These are phyloP conservation scores for Mycosphaerelloides madeirae DNA, from an alignment of 2,329 filamentous ascomycete species.

Conservation along the genomic window DNA sequence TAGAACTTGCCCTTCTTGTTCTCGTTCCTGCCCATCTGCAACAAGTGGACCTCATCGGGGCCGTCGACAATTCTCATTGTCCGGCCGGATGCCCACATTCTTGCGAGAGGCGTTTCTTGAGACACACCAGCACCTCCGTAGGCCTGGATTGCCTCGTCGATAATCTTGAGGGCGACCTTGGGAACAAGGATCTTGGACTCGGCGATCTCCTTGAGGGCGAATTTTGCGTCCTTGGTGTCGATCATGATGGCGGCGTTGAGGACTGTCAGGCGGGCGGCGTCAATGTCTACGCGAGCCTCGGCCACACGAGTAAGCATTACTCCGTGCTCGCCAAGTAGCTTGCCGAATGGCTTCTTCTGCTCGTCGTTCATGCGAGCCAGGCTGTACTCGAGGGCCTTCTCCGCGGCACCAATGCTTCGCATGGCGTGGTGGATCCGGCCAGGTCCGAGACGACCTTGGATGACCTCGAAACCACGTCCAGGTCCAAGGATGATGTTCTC, in stretches of 20 bases:
- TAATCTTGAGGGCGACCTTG: constrained; percentile 72
- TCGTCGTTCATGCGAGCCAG: constrained; percentile 91
- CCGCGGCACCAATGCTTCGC: constrained; percentile 85
- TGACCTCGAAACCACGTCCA: constrained; percentile 94
- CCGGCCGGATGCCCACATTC: constrained; percentile 35
- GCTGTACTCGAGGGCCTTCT: constrained; percentile 91
- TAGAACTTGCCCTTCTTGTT: constrained; percentile 59
- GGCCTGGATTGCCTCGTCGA: constrained; percentile 81
- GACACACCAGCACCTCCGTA: constrained; percentile 86
- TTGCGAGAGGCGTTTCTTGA: constrained; percentile 87
- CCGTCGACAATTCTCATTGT: constrained; percentile 57
- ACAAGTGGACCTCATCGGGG: constrained; percentile 87
- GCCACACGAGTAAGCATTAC: constrained; percentile 95
- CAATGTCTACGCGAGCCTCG: constrained; percentile 86
- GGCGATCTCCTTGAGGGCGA: constrained; percentile 86
- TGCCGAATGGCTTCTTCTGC: constrained; percentile 84
- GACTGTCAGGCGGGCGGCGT: constrained; percentile 81
- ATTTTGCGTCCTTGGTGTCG: constrained; percentile 82
- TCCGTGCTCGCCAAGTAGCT: constrained; percentile 80
- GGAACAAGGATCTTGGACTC: constrained; percentile 93
- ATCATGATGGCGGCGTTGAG: constrained; percentile 95
- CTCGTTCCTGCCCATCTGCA: constrained; percentile 76
- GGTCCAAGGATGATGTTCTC: constrained; percentile 85
- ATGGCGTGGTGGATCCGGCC: constrained; percentile 98
- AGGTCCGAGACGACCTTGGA: constrained; percentile 91